Conservation (phyloP, 2,329 filamentous ascomycete species). For the Talaromyces sp. region DNA sequence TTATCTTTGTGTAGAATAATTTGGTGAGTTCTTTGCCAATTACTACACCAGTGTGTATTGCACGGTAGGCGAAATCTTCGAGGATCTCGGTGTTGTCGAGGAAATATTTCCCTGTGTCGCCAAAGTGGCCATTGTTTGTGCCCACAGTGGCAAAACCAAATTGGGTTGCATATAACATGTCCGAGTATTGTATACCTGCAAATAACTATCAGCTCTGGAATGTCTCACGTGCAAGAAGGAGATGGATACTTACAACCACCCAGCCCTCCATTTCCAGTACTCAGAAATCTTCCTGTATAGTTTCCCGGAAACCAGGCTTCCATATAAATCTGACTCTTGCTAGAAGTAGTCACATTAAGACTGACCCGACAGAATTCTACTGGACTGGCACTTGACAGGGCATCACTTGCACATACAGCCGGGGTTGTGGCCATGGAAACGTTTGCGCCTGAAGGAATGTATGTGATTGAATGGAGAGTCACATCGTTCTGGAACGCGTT, state of each 20-base stretch:
- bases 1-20: conserved; percentile 33
- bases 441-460: background rate
- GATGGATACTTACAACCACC: background rate
- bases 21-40: conserved; percentile 31
- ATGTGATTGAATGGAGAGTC: background rate
- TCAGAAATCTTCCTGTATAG: conserved; percentile 48
- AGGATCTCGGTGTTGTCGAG: conserved; percentile 41
- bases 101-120: conserved; percentile 39
- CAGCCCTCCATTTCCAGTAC: conserved; percentile 48
- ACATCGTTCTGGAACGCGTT: background rate
- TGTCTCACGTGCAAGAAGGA: background rate
- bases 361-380: conserved; percentile 40
- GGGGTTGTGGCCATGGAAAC: background rate
- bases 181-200: conserved; percentile 38
- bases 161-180: conserved; percentile 34
- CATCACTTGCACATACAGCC: background rate
- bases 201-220: background rate
- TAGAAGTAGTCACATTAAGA: conserved; percentile 42
- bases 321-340: conserved; percentile 45
- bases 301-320: conserved; percentile 49
- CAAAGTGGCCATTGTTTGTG: conserved; percentile 47
- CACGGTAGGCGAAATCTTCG: conserved; percentile 37
- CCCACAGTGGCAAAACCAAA: conserved; percentile 42
- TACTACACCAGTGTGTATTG: conserved; percentile 12
- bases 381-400: background rate